Evolutionary conservation across 495 filamentous ascomycete genomes (phyloP).

Genomic region (Mycothermus thermophilus): DNA sequence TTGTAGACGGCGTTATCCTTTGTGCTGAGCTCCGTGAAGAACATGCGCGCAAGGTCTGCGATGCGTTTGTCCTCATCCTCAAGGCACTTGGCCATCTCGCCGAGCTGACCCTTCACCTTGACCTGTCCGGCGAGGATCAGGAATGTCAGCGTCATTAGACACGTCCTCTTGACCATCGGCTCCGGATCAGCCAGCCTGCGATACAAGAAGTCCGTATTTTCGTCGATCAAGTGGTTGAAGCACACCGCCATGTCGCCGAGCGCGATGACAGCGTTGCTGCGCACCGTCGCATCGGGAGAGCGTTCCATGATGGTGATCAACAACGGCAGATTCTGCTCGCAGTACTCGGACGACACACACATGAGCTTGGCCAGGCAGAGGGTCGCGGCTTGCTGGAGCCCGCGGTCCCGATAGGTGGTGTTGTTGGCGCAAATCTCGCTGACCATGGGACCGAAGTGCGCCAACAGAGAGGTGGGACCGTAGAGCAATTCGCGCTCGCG

Average conservation of each 20-base stretch:
- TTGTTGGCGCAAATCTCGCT: slow-evolving; percentile 91
- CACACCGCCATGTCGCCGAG: slow-evolving; percentile 98
- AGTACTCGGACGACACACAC: slow-evolving; percentile 92
- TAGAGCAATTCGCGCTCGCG: slow-evolving; percentile 90
- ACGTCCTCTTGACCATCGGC: slow-evolving; percentile 85
- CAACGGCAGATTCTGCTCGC: slow-evolving; percentile 81
- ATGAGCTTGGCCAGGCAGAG: slow-evolving; percentile 97
- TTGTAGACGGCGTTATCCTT: slow-evolving; percentile 99
- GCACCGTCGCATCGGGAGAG: slow-evolving; percentile 73
- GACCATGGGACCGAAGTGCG: slow-evolving; percentile 81
- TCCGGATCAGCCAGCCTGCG: slow-evolving; percentile 80
- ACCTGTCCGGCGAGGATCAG: slow-evolving; percentile 94
- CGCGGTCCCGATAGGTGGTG: slow-evolving; percentile 71
- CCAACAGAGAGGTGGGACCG: slow-evolving; percentile 67
- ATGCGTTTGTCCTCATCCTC: slow-evolving; percentile 91
- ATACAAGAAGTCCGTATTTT: slow-evolving; percentile 98
- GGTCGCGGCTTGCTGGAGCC: slow-evolving; percentile 82
- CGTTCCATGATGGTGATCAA: slow-evolving; percentile 97
- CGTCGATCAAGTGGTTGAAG: slow-evolving; percentile 98
- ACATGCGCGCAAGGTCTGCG: slow-evolving; percentile 88
- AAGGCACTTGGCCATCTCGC: slow-evolving; percentile 97
- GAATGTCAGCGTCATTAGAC: slow-evolving; percentile 97
- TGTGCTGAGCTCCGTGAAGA: slow-evolving; percentile 90
- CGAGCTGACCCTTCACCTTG: slow-evolving; percentile 98
- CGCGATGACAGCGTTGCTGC: slow-evolving; percentile 91